These are phyloP conservation scores for Setaria viridis DNA, from an alignment of 202 grass and related monocot species.

Conservation along the genomic window DNA sequence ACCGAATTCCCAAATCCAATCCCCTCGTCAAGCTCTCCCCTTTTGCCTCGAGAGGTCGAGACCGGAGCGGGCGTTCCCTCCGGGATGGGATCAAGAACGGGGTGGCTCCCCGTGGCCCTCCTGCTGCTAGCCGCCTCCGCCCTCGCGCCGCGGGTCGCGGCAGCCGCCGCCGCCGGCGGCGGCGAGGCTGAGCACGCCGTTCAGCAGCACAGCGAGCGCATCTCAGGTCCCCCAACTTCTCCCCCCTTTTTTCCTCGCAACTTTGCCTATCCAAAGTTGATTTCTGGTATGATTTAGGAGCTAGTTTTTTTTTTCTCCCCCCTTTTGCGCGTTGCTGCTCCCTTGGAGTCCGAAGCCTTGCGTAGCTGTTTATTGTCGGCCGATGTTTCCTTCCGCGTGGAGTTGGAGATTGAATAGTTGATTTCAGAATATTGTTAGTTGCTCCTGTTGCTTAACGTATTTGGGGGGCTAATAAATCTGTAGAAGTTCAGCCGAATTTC, in stretches of 20 bases:
- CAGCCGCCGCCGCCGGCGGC: background rate
- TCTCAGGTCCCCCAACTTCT: conserved; percentile 47
- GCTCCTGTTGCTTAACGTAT: conserved; percentile 20
- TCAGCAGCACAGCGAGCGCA: conserved; percentile 66
- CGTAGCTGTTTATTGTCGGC: background rate
- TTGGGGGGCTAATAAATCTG: conserved; percentile 21
- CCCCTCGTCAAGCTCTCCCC: conserved; percentile 19
- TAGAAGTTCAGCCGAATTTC: background rate
- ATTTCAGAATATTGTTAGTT: conserved; percentile 7
- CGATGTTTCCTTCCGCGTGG: background rate
- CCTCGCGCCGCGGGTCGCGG: background rate
- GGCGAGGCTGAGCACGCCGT: conserved; percentile 41
- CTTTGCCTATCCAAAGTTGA: background rate
- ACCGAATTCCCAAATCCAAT: conserved; percentile 42
- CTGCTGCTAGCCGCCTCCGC: conserved; percentile 40
- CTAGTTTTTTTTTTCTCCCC: background rate
- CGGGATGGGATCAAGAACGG: conserved; percentile 45
- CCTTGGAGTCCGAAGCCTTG: background rate
- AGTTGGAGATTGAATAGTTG: background rate
- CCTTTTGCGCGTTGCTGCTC: background rate
- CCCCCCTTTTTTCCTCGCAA: conserved; percentile 1
- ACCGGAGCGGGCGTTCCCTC: background rate
- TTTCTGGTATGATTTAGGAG: background rate
- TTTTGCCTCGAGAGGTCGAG: conserved; percentile 7
- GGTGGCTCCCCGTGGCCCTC: conserved; percentile 46